A percentile compares a stretch with the other conserved stretches of the same genome.
phyloP scores from a whole-genome alignment of 768 basidiomycete species.

The Piloderma croceum region DNA sequence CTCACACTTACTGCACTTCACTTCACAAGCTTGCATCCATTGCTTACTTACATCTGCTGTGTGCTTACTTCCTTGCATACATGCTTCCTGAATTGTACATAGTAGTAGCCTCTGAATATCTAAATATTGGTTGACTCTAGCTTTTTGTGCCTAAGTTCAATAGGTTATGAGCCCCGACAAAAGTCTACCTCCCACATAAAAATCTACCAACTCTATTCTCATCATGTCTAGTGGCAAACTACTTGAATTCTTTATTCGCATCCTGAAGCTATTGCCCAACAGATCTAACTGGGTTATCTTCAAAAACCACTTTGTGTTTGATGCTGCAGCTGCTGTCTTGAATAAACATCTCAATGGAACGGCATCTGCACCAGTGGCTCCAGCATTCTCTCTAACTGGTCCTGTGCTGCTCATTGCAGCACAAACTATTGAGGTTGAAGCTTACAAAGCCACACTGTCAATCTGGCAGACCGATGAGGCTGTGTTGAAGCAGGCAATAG shows the following conservation, averaged over 20 bases:
- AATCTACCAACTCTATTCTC: no score
- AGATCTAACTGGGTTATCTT: constrained; percentile 26
- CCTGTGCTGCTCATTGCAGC: neutral
- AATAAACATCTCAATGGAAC: constrained; percentile 18
- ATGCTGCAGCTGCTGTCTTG: constrained; percentile 14
- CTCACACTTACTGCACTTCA: no score
- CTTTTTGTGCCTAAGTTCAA: no score
- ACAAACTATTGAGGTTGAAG: constrained; percentile 1
- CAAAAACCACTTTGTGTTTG: constrained; percentile 13
- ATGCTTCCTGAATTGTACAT: no score
- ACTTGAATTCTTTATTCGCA: constrained; percentile 7
- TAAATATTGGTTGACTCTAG: no score
- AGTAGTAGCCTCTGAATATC: no score
- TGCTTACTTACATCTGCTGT: no score
- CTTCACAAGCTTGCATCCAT: no score
- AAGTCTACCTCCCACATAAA: no score
- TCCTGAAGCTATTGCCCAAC: constrained; percentile 22
- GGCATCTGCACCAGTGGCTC: constrained; percentile 11
- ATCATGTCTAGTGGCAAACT: no score
- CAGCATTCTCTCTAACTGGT: neutral
- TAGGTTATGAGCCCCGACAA: no score
- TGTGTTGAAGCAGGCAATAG: constrained; percentile 28
- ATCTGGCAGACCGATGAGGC: constrained; percentile 23
- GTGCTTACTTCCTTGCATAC: no score
- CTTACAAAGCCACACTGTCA: constrained; percentile 18